phyloP scores from a whole-genome alignment of 73 alveolate species.

The Blepharisma japonicum region DNA sequence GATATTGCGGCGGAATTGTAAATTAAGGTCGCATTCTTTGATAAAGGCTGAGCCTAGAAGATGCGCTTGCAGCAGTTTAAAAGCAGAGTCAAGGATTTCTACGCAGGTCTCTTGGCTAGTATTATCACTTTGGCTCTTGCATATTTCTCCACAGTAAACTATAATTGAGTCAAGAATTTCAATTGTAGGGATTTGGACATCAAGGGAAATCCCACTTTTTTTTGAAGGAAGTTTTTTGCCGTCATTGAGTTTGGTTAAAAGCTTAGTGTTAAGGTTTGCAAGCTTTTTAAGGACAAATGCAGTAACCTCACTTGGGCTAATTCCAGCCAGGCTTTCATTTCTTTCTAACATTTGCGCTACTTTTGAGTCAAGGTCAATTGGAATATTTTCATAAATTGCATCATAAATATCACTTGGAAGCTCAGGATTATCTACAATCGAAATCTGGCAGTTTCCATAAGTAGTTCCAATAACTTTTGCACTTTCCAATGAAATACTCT shows the following conservation, averaged over 20 bases:
- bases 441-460: background rate
- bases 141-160: too few relatives aligned
- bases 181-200: background rate
- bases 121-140: too few relatives aligned
- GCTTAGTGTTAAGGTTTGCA: background rate
- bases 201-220: background rate
- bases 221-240: background rate
- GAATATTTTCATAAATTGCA: background rate
- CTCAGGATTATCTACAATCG: background rate
- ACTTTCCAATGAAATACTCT: background rate
- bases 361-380: too few relatives aligned
- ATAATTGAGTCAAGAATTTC: too few relatives aligned
- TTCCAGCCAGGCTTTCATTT: too few relatives aligned
- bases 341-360: too few relatives aligned
- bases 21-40: background rate
- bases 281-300: slow-evolving; percentile 11
- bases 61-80: slow-evolving; percentile 14
- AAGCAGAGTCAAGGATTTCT: background rate
- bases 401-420: background rate
- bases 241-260: background rate
- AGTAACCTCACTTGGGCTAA: background rate
- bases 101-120: background rate
- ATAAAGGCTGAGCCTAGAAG: background rate
- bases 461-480: background rate
- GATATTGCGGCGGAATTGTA: background rate